Conservation (phyloP, 2,329 filamentous ascomycete species). For the Diplodia intermedia region DNA sequence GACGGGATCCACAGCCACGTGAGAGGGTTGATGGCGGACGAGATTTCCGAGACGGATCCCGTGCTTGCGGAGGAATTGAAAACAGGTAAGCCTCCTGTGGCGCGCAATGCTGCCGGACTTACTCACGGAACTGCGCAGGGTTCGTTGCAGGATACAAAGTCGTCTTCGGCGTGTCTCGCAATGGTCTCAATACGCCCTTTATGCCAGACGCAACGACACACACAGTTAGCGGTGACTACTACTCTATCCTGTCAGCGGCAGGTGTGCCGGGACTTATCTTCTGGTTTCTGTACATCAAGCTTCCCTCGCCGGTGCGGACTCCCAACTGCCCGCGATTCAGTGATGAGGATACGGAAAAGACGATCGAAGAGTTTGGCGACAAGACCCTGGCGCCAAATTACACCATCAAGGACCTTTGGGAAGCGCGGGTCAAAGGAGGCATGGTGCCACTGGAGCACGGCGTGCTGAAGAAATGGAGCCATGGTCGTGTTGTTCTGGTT, state of each 20-base stretch:
- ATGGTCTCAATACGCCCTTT: not conserved
- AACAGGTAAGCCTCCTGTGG: not conserved
- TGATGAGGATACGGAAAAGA: slow-evolving; percentile 41
- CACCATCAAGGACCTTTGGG: slow-evolving; percentile 48
- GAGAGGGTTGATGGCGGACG: slow-evolving; percentile 19
- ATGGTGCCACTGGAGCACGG: slow-evolving; percentile 20
- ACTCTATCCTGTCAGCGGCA: slow-evolving; percentile 29
- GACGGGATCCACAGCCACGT: slow-evolving; percentile 30
- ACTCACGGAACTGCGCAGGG: not conserved
- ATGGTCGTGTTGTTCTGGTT: slow-evolving; percentile 1
- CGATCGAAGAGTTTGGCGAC: slow-evolving; percentile 40
- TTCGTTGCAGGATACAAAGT: slow-evolving; percentile 5
- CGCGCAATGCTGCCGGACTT: not conserved
- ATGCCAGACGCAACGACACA: not conserved
- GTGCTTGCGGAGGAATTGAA: not conserved
- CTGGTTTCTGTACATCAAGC: slow-evolving; percentile 40
- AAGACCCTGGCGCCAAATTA: slow-evolving; percentile 40
- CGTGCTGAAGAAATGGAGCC: slow-evolving; percentile 1
- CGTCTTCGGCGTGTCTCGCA: slow-evolving; percentile 2
- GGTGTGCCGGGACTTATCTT: slow-evolving; percentile 37
- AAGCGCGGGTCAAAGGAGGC: slow-evolving; percentile 33
- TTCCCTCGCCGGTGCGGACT: slow-evolving; percentile 24
- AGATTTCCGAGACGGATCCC: slow-evolving; percentile 5
- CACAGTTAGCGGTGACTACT: no score
- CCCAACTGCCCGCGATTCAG: slow-evolving; percentile 39